These are phyloP conservation scores for Xylaria sp. DNA, from an alignment of 2,329 filamentous ascomycete species.

Conservation along the genomic window DNA sequence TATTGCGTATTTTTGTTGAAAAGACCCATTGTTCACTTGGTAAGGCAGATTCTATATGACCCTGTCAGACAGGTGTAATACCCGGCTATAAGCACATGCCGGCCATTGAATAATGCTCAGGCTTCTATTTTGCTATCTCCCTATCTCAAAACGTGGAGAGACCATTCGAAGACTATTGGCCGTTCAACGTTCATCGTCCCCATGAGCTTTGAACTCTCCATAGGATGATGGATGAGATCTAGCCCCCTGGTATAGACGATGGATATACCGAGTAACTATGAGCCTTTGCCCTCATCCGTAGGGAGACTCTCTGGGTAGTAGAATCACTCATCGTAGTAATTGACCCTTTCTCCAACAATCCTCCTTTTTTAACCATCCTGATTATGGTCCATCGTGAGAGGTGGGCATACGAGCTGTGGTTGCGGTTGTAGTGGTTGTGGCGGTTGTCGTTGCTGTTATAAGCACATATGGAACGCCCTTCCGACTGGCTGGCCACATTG, in stretches of 20 bases:
- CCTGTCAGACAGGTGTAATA: too few relatives aligned
- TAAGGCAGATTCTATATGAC: too few relatives aligned
- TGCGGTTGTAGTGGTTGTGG: too few relatives aligned
- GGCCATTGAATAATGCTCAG: neutral
- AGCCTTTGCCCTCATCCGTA: neutral
- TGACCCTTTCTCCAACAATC: neutral
- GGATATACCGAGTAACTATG: neutral
- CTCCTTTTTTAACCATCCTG: too few relatives aligned
- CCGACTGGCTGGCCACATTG: constrained; percentile 29
- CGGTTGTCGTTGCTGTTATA: too few relatives aligned
- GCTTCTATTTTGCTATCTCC: neutral
- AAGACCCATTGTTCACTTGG: too few relatives aligned
- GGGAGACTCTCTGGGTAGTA: neutral
- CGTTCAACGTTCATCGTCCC: neutral
- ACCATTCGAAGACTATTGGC: neutral
- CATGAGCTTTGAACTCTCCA: neutral
- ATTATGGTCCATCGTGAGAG: too few relatives aligned
- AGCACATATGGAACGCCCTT: too few relatives aligned
- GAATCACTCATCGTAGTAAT: too few relatives aligned
- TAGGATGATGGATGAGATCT: neutral
- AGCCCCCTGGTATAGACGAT: neutral
- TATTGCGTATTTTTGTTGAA: too few relatives aligned
- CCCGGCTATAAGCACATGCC: neutral
- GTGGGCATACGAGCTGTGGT: neutral
- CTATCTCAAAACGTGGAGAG: neutral